Conservation (phyloP, 2,329 filamentous ascomycete genomes). For the Alternaria burnsii region DNA sequence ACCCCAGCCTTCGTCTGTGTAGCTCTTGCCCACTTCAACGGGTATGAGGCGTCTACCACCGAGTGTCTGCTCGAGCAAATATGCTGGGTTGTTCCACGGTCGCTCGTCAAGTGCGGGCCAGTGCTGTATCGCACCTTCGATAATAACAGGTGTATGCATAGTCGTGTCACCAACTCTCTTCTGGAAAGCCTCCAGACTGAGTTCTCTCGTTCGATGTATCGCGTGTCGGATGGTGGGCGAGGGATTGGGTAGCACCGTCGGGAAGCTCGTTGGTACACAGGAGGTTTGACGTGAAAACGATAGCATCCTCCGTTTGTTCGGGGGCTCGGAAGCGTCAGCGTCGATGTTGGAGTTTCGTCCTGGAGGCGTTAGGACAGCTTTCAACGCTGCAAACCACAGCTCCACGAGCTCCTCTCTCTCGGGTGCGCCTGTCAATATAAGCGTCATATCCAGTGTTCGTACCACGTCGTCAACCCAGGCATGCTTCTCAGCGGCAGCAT, state of each 20-base stretch:
- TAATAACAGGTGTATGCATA: slow-evolving; percentile 67
- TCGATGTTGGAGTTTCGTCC: neutral
- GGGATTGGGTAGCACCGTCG: slow-evolving; percentile 8
- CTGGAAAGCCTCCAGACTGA: slow-evolving; percentile 42
- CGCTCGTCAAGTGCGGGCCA: slow-evolving; percentile 81
- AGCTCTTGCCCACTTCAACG: slow-evolving; percentile 84
- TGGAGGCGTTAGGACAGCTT: slow-evolving; percentile 19
- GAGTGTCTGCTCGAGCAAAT: slow-evolving; percentile 78
- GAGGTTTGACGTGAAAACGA: neutral
- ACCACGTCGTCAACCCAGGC: slow-evolving; percentile 67
- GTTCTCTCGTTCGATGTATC: slow-evolving; percentile 29
- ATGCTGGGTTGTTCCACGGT: slow-evolving; percentile 76
- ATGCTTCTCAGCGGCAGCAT: slow-evolving; percentile 32
- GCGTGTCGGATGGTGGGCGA: slow-evolving; percentile 26
- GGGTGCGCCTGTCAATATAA: slow-evolving; percentile 71
- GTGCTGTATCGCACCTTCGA: slow-evolving; percentile 68
- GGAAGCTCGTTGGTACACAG: slow-evolving; percentile 27
- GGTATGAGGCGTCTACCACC: slow-evolving; percentile 82
- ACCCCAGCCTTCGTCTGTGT: slow-evolving; percentile 85
- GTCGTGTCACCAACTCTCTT: slow-evolving; percentile 27
- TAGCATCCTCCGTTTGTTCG: slow-evolving; percentile 31
- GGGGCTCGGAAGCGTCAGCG: slow-evolving; percentile 9
- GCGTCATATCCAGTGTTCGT: slow-evolving; percentile 73
- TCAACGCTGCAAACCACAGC: slow-evolving; percentile 62
- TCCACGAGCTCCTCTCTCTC: slow-evolving; percentile 47